A percentile compares a stretch with the other conserved stretches of the same genome.
Conservation (phyloP, 768 basidiomycete genomes). For the Psilocybe subaeruginosa region DNA sequence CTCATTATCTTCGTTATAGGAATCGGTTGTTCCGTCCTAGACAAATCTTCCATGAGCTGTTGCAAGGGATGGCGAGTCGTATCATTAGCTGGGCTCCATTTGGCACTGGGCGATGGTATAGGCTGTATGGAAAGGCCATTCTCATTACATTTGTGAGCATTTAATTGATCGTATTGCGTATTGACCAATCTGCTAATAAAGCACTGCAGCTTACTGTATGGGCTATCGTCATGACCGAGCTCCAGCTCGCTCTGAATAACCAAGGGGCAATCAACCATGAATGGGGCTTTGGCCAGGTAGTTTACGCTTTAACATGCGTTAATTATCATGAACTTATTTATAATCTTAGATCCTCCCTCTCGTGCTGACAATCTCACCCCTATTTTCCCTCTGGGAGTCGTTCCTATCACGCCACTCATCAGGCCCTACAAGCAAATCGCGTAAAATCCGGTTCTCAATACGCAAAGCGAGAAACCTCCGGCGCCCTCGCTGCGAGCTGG, state of each 20-base stretch:
- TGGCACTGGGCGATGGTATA: conserved; percentile 24
- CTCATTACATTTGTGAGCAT: conserved; percentile 20
- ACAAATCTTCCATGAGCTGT: conserved; percentile 28
- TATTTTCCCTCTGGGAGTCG: conserved; percentile 25
- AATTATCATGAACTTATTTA: neutral
- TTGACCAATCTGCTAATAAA: neutral
- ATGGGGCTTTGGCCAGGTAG: conserved; percentile 31
- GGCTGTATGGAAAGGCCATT: conserved; percentile 22
- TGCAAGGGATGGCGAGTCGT: conserved; percentile 24
- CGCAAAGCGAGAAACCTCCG: conserved; percentile 19
- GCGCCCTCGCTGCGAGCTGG: conserved; percentile 22
- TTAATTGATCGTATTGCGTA: too few species aligned
- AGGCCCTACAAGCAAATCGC: conserved; percentile 19
- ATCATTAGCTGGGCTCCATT: conserved; percentile 26
- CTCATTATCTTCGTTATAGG: conserved; percentile 2
- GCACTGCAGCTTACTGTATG: conserved; percentile 21
- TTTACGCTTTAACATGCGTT: neutral
- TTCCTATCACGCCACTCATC: conserved; percentile 21
- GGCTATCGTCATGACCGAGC: conserved; percentile 29
- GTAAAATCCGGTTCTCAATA: conserved; percentile 22
- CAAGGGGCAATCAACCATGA: conserved; percentile 13
- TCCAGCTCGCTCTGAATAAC: conserved; percentile 21
- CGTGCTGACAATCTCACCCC: conserved; percentile 25
- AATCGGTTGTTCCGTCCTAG: conserved; percentile 22
- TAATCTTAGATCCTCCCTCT: conserved; percentile 24